Evolutionary conservation across 2,329 filamentous ascomycete genomes (phyloP).

Genomic region (Colletotrichum scovillei): DNA sequence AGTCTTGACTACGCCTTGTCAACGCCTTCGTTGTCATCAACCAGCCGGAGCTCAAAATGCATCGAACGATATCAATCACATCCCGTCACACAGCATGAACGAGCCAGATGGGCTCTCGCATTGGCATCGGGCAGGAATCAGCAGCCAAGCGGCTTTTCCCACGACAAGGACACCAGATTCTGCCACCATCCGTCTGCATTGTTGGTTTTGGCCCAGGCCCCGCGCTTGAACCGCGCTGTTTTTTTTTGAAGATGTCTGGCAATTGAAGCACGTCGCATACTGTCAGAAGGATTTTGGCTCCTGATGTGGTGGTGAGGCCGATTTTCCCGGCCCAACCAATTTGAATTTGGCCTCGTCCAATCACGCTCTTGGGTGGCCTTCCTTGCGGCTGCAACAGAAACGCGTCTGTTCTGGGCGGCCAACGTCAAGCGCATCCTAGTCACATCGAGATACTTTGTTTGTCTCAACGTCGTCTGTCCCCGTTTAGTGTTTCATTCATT

Average conservation of each 20-base stretch:
- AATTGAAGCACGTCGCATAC: background rate
- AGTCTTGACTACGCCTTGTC: background rate
- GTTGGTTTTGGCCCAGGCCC: background rate
- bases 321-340: constrained; percentile 39
- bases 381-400: constrained; percentile 46
- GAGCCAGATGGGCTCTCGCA: background rate
- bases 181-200: constrained; percentile 18
- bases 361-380: constrained; percentile 38
- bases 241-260: background rate
- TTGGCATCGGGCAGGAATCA: background rate
- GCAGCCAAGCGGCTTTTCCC: background rate
- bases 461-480: background rate
- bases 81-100: constrained; percentile 22
- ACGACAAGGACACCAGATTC: constrained; percentile 27
- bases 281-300: constrained; percentile 18
- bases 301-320: constrained; percentile 22
- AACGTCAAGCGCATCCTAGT: constrained; percentile 14
- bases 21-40: background rate
- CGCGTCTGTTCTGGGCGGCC: constrained; percentile 40
- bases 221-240: background rate
- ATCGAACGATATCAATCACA: background rate
- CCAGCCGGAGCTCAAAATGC: background rate
- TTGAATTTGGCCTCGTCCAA: constrained; percentile 43
- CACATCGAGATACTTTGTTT: constrained; percentile 32
- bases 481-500: background rate